Evolutionary conservation across 306 rosid genomes (phyloP).

Genomic region (Oxytropis ochrocephala): DNA sequence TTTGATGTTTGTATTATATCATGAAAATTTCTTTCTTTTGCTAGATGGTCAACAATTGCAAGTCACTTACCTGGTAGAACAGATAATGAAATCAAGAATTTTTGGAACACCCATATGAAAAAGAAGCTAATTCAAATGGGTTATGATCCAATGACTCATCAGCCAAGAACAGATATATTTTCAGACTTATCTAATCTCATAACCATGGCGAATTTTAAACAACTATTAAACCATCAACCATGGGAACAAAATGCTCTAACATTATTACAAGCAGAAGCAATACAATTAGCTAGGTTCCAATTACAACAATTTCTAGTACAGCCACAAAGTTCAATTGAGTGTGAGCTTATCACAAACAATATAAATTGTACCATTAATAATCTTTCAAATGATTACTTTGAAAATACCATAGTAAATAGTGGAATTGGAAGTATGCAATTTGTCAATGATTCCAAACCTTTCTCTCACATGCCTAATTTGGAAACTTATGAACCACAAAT

Average conservation of each 20-base stretch:
- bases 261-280: slow-evolving; percentile 46
- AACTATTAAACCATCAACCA: slow-evolving; percentile 32
- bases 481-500: neutral
- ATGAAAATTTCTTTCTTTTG: neutral
- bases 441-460: slow-evolving; percentile 26
- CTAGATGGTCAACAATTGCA: slow-evolving; percentile 35
- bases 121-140: slow-evolving; percentile 40
- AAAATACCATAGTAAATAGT: slow-evolving; percentile 17
- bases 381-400: slow-evolving; percentile 28
- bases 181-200: slow-evolving; percentile 58
- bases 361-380: slow-evolving; percentile 16
- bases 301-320: slow-evolving; percentile 44
- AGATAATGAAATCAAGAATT: slow-evolving; percentile 31
- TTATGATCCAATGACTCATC: slow-evolving; percentile 32
- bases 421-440: slow-evolving; percentile 13
- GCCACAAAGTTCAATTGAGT: slow-evolving; percentile 20
- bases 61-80: slow-evolving; percentile 25
- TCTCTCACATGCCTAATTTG: slow-evolving; percentile 53
- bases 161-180: slow-evolving; percentile 50
- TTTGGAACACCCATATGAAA: slow-evolving; percentile 33
- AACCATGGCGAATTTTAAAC: slow-evolving; percentile 61
- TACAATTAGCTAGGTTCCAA: slow-evolving; percentile 51
- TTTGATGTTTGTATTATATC: neutral
- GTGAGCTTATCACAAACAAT: neutral
- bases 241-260: slow-evolving; percentile 47